Percentiles rank a stretch among this genome's conserved stretches.
Evolutionary conservation across 2,329 filamentous ascomycete genomes (phyloP).

Genomic region (Sporothrix globosa): DNA sequence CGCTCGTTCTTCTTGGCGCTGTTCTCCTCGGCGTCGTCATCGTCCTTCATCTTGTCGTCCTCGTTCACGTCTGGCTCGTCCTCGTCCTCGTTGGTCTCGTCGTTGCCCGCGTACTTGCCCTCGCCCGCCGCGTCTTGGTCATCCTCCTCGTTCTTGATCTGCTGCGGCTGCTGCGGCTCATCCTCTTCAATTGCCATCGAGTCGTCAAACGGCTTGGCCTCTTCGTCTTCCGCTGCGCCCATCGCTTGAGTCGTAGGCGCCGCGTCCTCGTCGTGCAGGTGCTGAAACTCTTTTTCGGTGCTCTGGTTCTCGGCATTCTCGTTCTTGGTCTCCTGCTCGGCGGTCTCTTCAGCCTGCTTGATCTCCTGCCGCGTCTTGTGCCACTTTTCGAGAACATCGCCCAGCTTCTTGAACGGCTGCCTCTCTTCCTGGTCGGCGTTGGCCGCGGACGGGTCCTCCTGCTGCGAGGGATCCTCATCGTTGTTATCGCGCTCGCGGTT

Average conservation of each 20-base stretch:
- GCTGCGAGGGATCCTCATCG: constrained; percentile 49
- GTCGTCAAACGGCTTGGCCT: constrained; percentile 75
- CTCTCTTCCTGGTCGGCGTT: constrained; percentile 45
- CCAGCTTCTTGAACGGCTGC: constrained; percentile 90
- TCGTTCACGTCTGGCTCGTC: constrained; percentile 46
- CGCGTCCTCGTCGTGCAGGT: constrained; percentile 81
- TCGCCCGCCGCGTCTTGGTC: constrained; percentile 57
- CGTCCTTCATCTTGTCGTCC: constrained; percentile 36
- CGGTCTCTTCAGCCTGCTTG: constrained; percentile 57
- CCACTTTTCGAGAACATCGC: constrained; percentile 90
- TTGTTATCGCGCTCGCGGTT: constrained; percentile 45
- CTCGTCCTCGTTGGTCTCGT: constrained; percentile 46
- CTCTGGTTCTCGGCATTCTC: constrained; percentile 64
- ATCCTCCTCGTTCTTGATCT: constrained; percentile 24
- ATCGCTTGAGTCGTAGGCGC: constrained; percentile 88
- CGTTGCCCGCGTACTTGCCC: constrained; percentile 59
- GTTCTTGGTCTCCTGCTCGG: constrained; percentile 49
- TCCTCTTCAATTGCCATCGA: constrained; percentile 80
- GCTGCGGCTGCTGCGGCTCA: constrained; percentile 10
- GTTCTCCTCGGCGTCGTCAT: constrained; percentile 48
- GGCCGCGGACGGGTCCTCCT: constrained; percentile 44
- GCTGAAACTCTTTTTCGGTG: constrained; percentile 84
- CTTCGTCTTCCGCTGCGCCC: constrained; percentile 83
- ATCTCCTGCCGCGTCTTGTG: constrained; percentile 88
- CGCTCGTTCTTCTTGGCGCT: constrained; percentile 47